Conservation (phyloP, 352 stramenopile species). For the Pythium rishiriense region DNA sequence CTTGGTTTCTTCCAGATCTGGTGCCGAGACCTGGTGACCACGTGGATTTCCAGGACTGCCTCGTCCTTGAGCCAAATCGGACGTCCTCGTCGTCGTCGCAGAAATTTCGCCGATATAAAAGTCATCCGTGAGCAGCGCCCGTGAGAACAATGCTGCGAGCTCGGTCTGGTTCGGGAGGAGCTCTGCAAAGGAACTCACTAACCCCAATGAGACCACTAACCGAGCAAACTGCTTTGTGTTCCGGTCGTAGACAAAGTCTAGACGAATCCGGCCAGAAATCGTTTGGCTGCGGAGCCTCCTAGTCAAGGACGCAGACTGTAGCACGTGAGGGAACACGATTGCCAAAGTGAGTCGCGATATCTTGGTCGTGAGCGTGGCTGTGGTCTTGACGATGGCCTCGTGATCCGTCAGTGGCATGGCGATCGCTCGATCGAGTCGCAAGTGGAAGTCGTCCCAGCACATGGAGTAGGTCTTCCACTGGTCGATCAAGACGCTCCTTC, state of each 20-base stretch:
- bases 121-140: neutral
- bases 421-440: neutral
- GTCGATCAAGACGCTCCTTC: neutral
- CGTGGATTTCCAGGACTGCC: neutral
- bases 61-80: no score
- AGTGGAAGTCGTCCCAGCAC: neutral
- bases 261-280: neutral
- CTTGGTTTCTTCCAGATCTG: neutral
- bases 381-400: neutral
- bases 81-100: neutral
- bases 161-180: neutral
- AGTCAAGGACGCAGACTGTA: neutral
- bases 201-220: neutral
- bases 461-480: constrained; percentile 13
- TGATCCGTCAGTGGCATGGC: neutral
- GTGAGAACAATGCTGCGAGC: neutral
- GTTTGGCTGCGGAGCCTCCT: neutral
- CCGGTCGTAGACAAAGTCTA: neutral
- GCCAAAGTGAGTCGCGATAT: constrained; percentile 3
- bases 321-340: constrained; percentile 9
- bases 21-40: neutral
- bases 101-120: neutral
- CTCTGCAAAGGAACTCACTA: neutral
- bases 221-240: neutral
- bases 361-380: neutral